Evolutionary conservation across 2,329 filamentous ascomycete species (phyloP).

Genomic region (Trichoderma sp.): DNA sequence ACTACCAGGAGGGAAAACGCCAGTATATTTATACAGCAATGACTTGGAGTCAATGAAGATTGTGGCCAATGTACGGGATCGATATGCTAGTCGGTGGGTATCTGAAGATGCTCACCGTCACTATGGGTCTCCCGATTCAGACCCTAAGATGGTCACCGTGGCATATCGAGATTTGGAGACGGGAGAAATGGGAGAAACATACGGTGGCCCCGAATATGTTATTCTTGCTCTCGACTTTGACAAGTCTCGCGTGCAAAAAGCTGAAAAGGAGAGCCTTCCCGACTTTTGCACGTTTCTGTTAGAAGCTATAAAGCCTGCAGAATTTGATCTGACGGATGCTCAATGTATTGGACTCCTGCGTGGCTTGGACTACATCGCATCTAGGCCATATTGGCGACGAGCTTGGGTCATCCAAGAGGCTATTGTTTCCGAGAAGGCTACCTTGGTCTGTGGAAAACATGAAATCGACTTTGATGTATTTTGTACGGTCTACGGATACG

Average conservation of each 20-base stretch:
- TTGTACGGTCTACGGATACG: background rate
- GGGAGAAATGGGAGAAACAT: background rate
- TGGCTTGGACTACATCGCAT: background rate
- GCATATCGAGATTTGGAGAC: background rate
- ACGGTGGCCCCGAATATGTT: background rate
- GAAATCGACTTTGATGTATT: background rate
- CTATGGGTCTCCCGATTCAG: background rate
- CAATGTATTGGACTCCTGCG: background rate
- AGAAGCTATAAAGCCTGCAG: background rate
- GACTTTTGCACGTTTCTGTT: background rate
- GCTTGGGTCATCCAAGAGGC: background rate
- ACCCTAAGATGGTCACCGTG: background rate
- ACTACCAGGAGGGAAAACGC: background rate
- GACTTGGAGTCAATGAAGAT: background rate
- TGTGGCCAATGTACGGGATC: background rate
- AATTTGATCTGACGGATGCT: background rate
- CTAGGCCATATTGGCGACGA: background rate
- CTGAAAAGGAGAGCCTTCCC: background rate
- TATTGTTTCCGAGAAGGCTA: background rate
- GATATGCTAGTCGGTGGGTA: background rate
- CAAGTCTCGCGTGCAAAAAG: background rate
- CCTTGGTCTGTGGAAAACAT: background rate
- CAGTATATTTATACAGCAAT: background rate
- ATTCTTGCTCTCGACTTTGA: background rate
- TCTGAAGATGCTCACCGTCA: background rate